Base-by-base conservation (phyloP, 495 filamentous ascomycete species). In the Aspergillus bertholletiae region DNA sequence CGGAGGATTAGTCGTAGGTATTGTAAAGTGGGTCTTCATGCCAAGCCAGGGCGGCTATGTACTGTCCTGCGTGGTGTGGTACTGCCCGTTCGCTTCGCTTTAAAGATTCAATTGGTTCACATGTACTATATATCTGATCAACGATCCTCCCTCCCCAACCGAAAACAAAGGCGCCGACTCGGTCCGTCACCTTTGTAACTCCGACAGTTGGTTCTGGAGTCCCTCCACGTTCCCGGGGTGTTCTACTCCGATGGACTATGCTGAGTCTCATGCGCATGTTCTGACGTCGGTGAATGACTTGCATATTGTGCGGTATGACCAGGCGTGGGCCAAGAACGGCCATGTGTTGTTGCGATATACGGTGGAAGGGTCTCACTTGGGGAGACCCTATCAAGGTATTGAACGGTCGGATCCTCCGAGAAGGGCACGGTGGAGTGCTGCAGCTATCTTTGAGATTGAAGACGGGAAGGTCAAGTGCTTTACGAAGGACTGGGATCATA, bases 221-320 rank as follows among this genome's bases (percentile, higher is more conserved):
- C 52, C 52, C 11, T 54, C 52, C 30, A 54, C 52, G 8, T 54
- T 54, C 20, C 52, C 52, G 18, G 52, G 52, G n/a, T 54, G 52
- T 28, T 39, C 43, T 9, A 54, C 52, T 0, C 52, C 52, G 2
- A 54, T 54, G 52, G 52, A 54, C 43, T 54, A 54, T 28, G 52
- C 52, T 5, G 52, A 54, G n/a, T 54, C 52, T 8, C 52, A 54
- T 21, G 52, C 52, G 1, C n/a, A 32, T 20, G 52, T 54, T 3
- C 47, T 54, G 52, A 12, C 12, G 11, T 54, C 28, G 5, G 52
- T 54, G 20, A 39, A 23, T 30, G 43, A 54, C 28, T 28, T 54
- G 52, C 52, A 48, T n/a, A 54, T 54, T 21, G 44, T 54, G 28
- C 52, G 43, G 3, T 54, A 40, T 22, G 52, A 54, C 20, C 52